phyloP scores from a whole-genome alignment of 345 rosid genomes.

The Salix suchowensis region DNA sequence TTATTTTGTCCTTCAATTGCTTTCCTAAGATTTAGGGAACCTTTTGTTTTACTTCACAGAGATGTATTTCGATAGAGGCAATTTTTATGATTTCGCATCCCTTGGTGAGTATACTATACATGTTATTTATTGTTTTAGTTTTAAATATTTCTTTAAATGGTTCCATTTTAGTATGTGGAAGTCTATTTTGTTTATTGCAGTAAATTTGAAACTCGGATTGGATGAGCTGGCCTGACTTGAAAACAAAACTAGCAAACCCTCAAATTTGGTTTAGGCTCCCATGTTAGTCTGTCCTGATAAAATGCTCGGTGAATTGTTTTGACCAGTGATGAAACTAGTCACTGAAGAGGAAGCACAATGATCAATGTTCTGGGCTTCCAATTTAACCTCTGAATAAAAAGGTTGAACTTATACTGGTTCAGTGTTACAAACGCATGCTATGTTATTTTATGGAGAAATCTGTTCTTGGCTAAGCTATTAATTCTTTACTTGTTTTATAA shows the following conservation, averaged over 20 bases:
- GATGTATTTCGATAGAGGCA: constrained; percentile 93
- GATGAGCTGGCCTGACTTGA: neutral
- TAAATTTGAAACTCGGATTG: neutral
- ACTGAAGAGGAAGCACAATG: neutral
- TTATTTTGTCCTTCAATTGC: neutral
- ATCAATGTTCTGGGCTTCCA: neutral
- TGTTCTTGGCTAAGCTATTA: neutral
- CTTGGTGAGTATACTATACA: constrained; percentile 57
- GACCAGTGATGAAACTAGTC: neutral
- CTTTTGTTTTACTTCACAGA: constrained; percentile 44
- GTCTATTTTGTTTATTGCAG: constrained; percentile 3
- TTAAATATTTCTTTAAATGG: neutral
- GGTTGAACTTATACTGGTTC: neutral
- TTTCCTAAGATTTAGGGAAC: constrained; percentile 2
- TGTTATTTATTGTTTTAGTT: neutral
- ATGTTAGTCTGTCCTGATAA: neutral
- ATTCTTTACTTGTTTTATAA: neutral
- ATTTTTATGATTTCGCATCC: constrained; percentile 92
- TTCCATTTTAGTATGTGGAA: neutral
- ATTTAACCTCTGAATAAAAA: neutral
- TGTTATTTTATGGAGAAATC: neutral
- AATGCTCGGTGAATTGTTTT: neutral
- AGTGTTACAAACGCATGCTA: neutral
- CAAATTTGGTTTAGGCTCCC: neutral
- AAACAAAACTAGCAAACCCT: neutral